Evolutionary conservation across 1,139 yeast species (phyloP), one percentile per base, ranked within the genome.

Genomic region (Blastobotrys proliferans): DNA sequence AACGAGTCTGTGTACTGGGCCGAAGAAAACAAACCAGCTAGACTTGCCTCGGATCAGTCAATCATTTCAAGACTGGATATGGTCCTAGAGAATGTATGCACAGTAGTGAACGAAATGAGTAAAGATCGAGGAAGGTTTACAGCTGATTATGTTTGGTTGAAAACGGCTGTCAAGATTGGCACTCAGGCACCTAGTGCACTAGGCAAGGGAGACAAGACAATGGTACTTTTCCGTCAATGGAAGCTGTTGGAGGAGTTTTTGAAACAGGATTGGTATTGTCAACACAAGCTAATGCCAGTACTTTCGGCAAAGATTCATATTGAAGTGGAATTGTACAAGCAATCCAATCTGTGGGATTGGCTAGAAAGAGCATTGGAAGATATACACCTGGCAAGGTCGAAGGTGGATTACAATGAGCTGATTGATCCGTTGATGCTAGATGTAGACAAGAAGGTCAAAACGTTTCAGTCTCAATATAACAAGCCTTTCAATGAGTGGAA

Each of bases 301-400:
- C 49, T 57, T 17, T 49, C 52, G 9, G 51, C 62, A 21, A 60
- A 61, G 42, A 51, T 60, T 10, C 52, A 55, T 28, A 44, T 62
- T 3, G 65, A 61, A 40, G 46, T 56, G 28, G 45, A 48, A 27
- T 34, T 46, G n/a, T 40, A 40, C 13, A 45, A 40, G 24, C 14
- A 30, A 11, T 20, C 42, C 5, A 32, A 41, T 8, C 21, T 24
- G 4, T 19, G 19, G 8, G 36, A 33, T 10, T 43, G 45, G 47
- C 8, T 43, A 18, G 29, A 29, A 17, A 17, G 34, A 17, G 50
- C 48, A 1, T 28, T 30, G 18, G 36, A 24, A 1, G 40, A 30
- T 13, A 40, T 36, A 6, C 18, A 37, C 13, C 19, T n/a, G 19
- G 40, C 21, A 6, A 9, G 19, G n/a, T 35, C 28, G 11, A 6